A percentile compares a stretch with the other conserved stretches of the same genome.
Evolutionary conservation across 2,329 filamentous ascomycete species (phyloP).

Genomic region (Samsoniella hepiali): DNA sequence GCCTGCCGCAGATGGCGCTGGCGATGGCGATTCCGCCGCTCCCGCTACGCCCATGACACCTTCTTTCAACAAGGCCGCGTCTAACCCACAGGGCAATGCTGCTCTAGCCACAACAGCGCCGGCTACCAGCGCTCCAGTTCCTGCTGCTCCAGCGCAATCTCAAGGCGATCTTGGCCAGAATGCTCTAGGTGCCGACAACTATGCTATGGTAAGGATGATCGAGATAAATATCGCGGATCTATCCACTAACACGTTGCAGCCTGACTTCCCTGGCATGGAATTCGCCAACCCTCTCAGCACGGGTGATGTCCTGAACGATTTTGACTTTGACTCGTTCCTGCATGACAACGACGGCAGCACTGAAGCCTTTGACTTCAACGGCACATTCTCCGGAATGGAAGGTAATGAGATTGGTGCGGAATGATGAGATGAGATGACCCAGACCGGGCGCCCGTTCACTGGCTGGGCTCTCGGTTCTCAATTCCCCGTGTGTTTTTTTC

Average conservation of each 20-base stretch:
- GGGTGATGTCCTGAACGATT: slow-evolving; percentile 60
- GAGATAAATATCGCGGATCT: slow-evolving; percentile 14
- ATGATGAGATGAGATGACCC: slow-evolving; percentile 30
- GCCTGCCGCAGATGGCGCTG: slow-evolving; percentile 53
- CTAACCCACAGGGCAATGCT: slow-evolving; percentile 32
- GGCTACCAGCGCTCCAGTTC: slow-evolving; percentile 31
- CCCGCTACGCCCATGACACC: slow-evolving; percentile 65
- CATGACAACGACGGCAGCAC: slow-evolving; percentile 51
- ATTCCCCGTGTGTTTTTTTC: slow-evolving; percentile 13
- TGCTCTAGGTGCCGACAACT: slow-evolving; percentile 45
- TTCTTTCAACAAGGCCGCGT: slow-evolving; percentile 47
- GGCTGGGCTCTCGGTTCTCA: slow-evolving; percentile 12
- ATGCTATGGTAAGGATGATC: slow-evolving; percentile 40
- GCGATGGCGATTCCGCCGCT: slow-evolving; percentile 56
- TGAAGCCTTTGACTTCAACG: slow-evolving; percentile 53
- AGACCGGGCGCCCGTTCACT: slow-evolving; percentile 4
- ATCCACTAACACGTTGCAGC: slow-evolving; percentile 27
- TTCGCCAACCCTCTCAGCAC: slow-evolving; percentile 54
- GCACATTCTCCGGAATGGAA: slow-evolving; percentile 51
- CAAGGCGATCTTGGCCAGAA: slow-evolving; percentile 49
- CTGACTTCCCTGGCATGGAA: slow-evolving; percentile 49
- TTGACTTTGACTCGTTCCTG: slow-evolving; percentile 66
- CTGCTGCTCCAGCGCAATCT: slow-evolving; percentile 41
- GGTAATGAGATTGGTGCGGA: slow-evolving; percentile 57
- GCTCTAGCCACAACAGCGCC: slow-evolving; percentile 32